These are phyloP conservation scores for Penicillium sp. DNA, from an alignment of 2,329 filamentous ascomycete genomes.

Conservation along the genomic window DNA sequence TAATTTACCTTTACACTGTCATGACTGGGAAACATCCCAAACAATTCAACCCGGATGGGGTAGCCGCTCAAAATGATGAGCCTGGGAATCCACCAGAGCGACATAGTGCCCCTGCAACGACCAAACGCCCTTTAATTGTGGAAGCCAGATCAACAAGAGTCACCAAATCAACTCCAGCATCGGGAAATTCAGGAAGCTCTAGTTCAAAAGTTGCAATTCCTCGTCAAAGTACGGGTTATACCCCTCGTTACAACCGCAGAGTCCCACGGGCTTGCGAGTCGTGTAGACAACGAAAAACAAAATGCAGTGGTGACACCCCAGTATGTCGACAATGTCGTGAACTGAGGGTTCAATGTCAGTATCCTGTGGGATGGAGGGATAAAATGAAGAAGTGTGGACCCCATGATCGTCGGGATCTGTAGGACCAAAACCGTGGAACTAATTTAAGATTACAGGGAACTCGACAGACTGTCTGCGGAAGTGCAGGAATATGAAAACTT, in stretches of 20 bases:
- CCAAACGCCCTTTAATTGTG: constrained; percentile 5
- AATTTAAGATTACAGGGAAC: constrained; percentile 27
- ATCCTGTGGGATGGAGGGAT: constrained; percentile 42
- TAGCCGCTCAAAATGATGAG: constrained; percentile 6
- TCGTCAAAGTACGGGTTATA: constrained; percentile 27
- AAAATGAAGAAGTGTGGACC: constrained; percentile 39
- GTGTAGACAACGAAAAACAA: constrained; percentile 42
- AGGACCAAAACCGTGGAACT: constrained; percentile 18
- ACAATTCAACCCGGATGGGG: constrained; percentile 8
- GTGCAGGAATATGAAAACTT: constrained; percentile 40
- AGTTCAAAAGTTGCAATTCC: constrained; percentile 32
- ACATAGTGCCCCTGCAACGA: constrained; percentile 18
- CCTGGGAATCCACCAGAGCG: constrained; percentile 4
- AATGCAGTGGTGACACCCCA: constrained; percentile 40
- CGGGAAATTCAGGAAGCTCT: constrained; percentile 1
- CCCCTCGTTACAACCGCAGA: constrained; percentile 21
- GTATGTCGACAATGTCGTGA: constrained; percentile 40
- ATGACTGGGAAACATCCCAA: constrained; percentile 16
- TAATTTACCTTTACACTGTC: neutral
- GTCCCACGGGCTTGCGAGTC: constrained; percentile 37
- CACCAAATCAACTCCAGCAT: constrained; percentile 7
- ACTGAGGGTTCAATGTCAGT: constrained; percentile 34
- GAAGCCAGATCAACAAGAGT: constrained; percentile 5
- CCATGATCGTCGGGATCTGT: constrained; percentile 24
- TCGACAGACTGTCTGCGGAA: constrained; percentile 35